These are phyloP conservation scores for Hordeum marinum DNA, from an alignment of 176 grass and related monocot species.

Conservation along the genomic window DNA sequence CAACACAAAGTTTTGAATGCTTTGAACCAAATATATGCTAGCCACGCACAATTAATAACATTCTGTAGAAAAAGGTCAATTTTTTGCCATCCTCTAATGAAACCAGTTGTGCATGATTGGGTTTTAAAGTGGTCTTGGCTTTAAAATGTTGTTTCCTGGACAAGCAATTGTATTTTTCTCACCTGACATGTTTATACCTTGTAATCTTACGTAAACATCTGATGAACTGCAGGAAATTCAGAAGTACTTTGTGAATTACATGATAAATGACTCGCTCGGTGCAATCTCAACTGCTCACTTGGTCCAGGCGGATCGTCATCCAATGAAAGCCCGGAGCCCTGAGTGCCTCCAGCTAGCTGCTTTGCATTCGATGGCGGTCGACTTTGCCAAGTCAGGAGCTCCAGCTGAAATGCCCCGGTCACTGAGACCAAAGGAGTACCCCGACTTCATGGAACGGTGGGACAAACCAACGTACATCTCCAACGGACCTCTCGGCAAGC, in stretches of 20 bases:
- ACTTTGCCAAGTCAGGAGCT: conserved; percentile 87
- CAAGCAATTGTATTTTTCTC: not conserved
- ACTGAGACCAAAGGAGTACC: conserved; percentile 64
- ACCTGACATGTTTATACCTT: not conserved
- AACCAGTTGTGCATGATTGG: not conserved
- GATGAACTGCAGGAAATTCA: conserved; percentile 86
- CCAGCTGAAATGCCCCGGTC: conserved; percentile 74
- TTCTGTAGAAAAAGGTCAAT: conserved; percentile 16
- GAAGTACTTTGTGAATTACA: conserved; percentile 83
- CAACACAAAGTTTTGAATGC: not conserved
- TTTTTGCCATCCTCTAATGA: not conserved
- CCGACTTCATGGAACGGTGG: conserved; percentile 90
- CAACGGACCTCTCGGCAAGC: conserved; percentile 57
- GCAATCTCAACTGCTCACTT: conserved; percentile 76
- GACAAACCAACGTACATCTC: conserved; percentile 64
- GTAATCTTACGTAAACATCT: conserved; percentile 12
- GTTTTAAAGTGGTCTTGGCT: not conserved
- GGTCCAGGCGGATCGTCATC: conserved; percentile 64
- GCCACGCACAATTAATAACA: not conserved
- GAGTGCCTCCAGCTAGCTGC: conserved; percentile 80
- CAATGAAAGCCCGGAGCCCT: conserved; percentile 59
- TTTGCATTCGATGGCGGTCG: conserved; percentile 88
- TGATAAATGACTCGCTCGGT: conserved; percentile 75
- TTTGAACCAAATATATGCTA: not conserved
- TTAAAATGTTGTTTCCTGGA: not conserved